A percentile compares a stretch with the other conserved stretches of the same genome.
These are phyloP conservation scores for Beauveria bassiana DNA, from an alignment of 2,329 filamentous ascomycete species.

Conservation along the genomic window DNA sequence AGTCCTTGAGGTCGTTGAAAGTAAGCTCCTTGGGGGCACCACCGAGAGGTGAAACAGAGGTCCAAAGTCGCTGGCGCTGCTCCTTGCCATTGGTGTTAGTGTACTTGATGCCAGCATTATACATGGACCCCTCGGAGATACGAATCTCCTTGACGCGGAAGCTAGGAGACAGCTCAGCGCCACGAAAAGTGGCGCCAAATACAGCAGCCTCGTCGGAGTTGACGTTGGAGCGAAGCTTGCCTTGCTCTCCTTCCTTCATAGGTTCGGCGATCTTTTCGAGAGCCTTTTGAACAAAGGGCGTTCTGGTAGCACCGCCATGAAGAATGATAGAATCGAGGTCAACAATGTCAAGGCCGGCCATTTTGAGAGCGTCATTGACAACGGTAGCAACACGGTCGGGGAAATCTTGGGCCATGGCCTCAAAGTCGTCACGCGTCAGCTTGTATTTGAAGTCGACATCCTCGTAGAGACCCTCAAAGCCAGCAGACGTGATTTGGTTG, in stretches of 20 bases:
- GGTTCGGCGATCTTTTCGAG: conserved; percentile 69
- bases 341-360: conserved; percentile 61
- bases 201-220: conserved; percentile 96
- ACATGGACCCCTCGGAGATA: conserved; percentile 67
- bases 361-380: conserved; percentile 65
- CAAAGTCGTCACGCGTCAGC: conserved; percentile 71
- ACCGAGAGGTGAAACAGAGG: conserved; percentile 65
- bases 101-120: conserved; percentile 71
- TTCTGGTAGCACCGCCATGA: conserved; percentile 82
- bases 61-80: conserved; percentile 77
- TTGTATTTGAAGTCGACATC: conserved; percentile 93
- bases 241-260: conserved; percentile 42
- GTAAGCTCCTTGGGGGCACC: conserved; percentile 73
- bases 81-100: conserved; percentile 58
- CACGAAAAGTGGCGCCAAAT: conserved; percentile 91
- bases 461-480: conserved; percentile 84
- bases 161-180: conserved; percentile 82
- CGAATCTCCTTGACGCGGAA: conserved; percentile 98
- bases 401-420: conserved; percentile 64
- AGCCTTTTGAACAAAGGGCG: conserved; percentile 87
- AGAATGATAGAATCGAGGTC: conserved; percentile 89
- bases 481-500: conserved; percentile 71
- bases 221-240: conserved; percentile 83
- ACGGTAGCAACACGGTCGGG: conserved; percentile 60
- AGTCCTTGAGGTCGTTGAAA: conserved; percentile 75